These are phyloP conservation scores for Amanita muscaria DNA, from an alignment of 768 basidiomycete species.

Conservation along the genomic window DNA sequence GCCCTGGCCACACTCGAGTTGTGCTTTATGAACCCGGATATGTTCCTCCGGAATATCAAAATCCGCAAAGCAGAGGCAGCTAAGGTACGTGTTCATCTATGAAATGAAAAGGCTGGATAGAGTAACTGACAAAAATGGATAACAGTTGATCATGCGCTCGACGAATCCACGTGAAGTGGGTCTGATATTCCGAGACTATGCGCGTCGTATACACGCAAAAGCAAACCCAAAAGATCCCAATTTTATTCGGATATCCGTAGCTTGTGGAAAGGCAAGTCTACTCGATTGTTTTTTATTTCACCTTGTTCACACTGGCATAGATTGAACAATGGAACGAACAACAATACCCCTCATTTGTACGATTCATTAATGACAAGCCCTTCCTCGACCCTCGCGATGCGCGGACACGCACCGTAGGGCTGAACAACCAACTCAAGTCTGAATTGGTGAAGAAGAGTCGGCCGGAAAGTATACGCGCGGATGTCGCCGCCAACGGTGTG, in stretches of 20 bases:
- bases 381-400: constrained; percentile 44
- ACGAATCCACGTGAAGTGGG: constrained; percentile 91
- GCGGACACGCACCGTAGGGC: constrained; percentile 41
- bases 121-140: no score
- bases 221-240: constrained; percentile 77
- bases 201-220: constrained; percentile 75
- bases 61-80: constrained; percentile 92
- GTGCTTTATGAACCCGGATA: constrained; percentile 87
- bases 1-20: constrained; percentile 88
- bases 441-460: constrained; percentile 25
- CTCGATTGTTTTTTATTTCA: constrained; percentile 6
- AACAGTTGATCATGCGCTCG: constrained; percentile 88
- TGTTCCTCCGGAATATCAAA: constrained; percentile 87
- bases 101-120: not conserved
- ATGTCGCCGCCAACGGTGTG: constrained; percentile 9
- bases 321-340: constrained; percentile 94
- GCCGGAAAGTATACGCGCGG: constrained; percentile 17
- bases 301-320: constrained; percentile 25
- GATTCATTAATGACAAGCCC: constrained; percentile 20
- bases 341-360: constrained; percentile 88
- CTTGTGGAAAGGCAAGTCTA: constrained; percentile 66
- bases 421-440: constrained; percentile 35
- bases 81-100: constrained; percentile 30
- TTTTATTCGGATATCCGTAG: constrained; percentile 73
- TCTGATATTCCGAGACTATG: constrained; percentile 76